Base-by-base conservation (phyloP, 139 green algal genomes). In the Coelastrella sp. region DNA sequence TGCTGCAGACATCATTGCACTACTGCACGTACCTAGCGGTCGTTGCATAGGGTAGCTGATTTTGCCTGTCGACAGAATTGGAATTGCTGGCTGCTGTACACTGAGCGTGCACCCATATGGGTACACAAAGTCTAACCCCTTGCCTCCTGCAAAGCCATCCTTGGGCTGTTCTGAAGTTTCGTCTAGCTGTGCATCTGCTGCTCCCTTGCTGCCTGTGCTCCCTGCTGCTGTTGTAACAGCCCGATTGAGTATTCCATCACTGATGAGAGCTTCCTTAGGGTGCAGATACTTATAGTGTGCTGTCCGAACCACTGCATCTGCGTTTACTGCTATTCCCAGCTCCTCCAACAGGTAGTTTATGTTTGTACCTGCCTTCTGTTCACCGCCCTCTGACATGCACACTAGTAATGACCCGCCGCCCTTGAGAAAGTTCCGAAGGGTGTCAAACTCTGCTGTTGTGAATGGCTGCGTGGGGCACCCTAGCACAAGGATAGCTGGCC, bases 271-370 rank as follows among this genome's bases (percentile, higher is more conserved):
- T 87, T 98, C 93, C 91, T 98, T 98, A 17, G 97, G 97, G 90
- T 98, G 97, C 59, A 96, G 78, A 94, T 98, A 98, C 92, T 97
- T 80, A 92, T 96, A 93, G 86, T 96, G 94, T 23, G 95, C 93
- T 17, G 92, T 96, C 74, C 94, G 90, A 47, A 98, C 92, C 32
- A 98, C 96, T 14, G 92, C 92, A 91, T 98, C 96, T 14, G 57
- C 83, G 87, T 97, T 97, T 47, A 97, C 87, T 5, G 73, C 90
- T 80, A 98, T 95, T 10, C 96, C 96, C 87, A 95, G 96, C 92
- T 97, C 94, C 71, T 97, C 96, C 6, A 98, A 89, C 83, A 98
- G 59, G 88, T 95, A 96, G 93, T 98, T 98, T 88, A 98, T 94
- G 92, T 98, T 97, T 64, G 94, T 97, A 80, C 93, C 92, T 5